Evolutionary conservation across 371 early-diverging fungal species (phyloP), one percentile per base, ranked within the genome.

Genomic region (Mortierella sp.): DNA sequence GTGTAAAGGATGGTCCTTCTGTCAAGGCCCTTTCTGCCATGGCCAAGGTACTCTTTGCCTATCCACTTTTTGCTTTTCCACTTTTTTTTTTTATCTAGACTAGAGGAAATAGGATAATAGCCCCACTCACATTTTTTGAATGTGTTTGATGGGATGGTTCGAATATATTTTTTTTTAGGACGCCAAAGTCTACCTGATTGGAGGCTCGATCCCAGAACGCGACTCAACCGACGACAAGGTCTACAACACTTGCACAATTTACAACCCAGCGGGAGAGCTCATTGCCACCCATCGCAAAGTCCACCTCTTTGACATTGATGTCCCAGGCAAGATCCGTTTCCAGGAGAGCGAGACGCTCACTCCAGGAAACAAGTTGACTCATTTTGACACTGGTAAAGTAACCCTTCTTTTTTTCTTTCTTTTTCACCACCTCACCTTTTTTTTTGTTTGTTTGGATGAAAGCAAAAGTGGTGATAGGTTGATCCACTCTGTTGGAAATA

Each of bases 231-330:
- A 83, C 47, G 87, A 83, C 55, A 90, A 90, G 43, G 84, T 94
- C 29, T 97, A 88, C 86, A 98, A 98, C 80, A 97, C 98, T 7
- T 91, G 95, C 64, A 95, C 97, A 0, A 89, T 96, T 5, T 98
- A 92, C 85, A 84, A 90, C 67, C 94, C 95, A 0, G 68, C 82
- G 43, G 98, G 98, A 61, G 75, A 74, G 19, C 81, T 87, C 70
- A 87, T 93, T 81, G 92, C 84, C 1, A 87, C 73, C 16, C 92
- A 93, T 74, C 84, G 90, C 37, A 92, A 95, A 81, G 88, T 96
- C n/a, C 98, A 98, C 73, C 84, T 98, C 55, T 98, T 98, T 79
- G 98, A 98, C 82, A 96, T 98, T 69, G 94, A 97, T 84, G 88
- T 98, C 45, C 97, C 97, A 18, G 95, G 95, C 48, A 92, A 92